A percentile compares a stretch with the other conserved stretches of the same genome.
phyloP scores from a whole-genome alignment of 192 early-diverging fungal genomes.

The Umbelopsis ramanniana region DNA sequence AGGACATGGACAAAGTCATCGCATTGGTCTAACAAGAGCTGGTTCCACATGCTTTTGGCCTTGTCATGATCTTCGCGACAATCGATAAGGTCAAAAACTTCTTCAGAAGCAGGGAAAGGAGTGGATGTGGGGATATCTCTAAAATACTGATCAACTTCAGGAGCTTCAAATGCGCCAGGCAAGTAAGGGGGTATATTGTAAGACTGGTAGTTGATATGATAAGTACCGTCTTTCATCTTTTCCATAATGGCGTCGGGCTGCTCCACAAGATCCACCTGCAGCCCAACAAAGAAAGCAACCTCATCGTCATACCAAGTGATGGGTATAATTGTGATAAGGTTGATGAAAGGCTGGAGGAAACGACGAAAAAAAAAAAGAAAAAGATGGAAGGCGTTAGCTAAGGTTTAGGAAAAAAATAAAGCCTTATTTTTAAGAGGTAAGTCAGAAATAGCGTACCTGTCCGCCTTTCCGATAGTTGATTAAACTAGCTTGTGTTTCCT shows the following conservation, averaged over 20 bases:
- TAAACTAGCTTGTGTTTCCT: slow-evolving; percentile 62
- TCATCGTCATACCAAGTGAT: slow-evolving; percentile 46
- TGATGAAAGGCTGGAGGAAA: slow-evolving; percentile 58
- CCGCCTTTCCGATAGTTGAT: slow-evolving; percentile 70
- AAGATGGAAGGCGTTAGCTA: too few species aligned
- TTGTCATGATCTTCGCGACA: slow-evolving; percentile 34
- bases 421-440: too few species aligned
- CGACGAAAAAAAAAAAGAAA: neutral
- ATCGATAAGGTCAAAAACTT: slow-evolving; percentile 43
- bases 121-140: slow-evolving; percentile 35
- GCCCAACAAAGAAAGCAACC: slow-evolving; percentile 60
- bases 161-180: slow-evolving; percentile 31
- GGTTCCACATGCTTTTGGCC: slow-evolving; percentile 41
- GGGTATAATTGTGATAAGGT: slow-evolving; percentile 66
- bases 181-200: slow-evolving; percentile 43
- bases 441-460: slow-evolving; percentile 25
- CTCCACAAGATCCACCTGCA: slow-evolving; percentile 68
- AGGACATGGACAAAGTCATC: slow-evolving; percentile 69
- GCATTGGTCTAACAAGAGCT: slow-evolving; percentile 53
- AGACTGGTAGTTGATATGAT: slow-evolving; percentile 55
- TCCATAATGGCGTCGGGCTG: slow-evolving; percentile 71
- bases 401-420: too few species aligned
- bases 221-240: slow-evolving; percentile 64
- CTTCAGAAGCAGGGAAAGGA: slow-evolving; percentile 38
- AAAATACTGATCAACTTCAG: slow-evolving; percentile 43